phyloP scores from a whole-genome alignment of 2,329 filamentous ascomycete species.

The Colletotrichum sp. region DNA sequence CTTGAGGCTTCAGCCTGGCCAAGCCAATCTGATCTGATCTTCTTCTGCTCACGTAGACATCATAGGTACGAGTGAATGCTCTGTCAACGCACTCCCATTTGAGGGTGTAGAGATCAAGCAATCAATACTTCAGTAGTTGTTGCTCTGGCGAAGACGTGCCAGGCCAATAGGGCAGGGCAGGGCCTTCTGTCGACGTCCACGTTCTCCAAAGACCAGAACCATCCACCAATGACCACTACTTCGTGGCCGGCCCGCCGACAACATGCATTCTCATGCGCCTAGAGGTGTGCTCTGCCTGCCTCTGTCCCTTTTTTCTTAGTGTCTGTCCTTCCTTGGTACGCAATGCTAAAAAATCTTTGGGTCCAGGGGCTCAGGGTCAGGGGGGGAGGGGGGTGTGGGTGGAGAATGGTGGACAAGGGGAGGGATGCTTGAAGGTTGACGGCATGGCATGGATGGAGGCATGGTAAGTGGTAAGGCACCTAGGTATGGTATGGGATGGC shows the following conservation, averaged over 20 bases:
- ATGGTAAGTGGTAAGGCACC: neutral
- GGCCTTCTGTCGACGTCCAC: neutral
- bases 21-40: neutral
- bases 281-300: neutral
- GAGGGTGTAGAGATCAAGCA: neutral
- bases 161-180: neutral
- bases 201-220: neutral
- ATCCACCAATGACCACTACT: neutral
- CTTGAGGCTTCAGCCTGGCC: neutral
- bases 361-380: neutral
- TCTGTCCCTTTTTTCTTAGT: neutral
- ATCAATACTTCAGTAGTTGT: neutral
- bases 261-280: neutral
- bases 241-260: neutral
- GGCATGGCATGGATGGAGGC: neutral
- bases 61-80: neutral
- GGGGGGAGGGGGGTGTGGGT: neutral
- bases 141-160: neutral
- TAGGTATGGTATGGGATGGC: slow-evolving; percentile 7
- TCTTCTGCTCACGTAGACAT: neutral
- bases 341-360: slow-evolving; percentile 4
- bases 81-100: neutral
- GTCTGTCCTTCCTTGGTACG: neutral
- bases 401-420: neutral
- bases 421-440: neutral